Base-by-base conservation (phyloP, 2,329 filamentous ascomycete species). In the Arthrinium phaeospermum region DNA sequence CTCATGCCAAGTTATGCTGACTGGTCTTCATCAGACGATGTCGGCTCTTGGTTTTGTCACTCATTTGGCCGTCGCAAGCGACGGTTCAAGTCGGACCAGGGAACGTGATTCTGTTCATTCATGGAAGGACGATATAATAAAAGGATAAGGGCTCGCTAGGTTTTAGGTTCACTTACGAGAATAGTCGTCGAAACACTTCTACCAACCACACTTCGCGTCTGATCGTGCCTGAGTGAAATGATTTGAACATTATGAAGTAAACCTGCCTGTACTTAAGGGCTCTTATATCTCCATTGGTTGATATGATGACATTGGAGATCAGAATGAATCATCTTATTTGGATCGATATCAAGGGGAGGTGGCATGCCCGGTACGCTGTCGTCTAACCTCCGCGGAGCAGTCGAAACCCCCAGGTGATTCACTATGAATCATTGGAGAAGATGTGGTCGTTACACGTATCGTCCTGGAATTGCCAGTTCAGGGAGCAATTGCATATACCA, bases 41-140 rank as follows among this genome's bases (percentile, higher is more conserved):
- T 64, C 57, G 57, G 34, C 57, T 64, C 57, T 64, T 7, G 6
- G 57, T 10, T 37, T 64, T 64, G 57, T 64, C 57, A 34, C 30
- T 64, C 57, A 64, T 64, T 34, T 64, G 57, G 41, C 57, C 57
- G 57, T 64, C 57, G 19, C 41, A 64, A 64, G 34, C 41, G 57
- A 41, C 57, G 57, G 57, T 41, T 64, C 57, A 64, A 64, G 57
- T 64, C 57, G 30, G 57, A 64, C 57, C 19, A 64, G 57, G 57
- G 57, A 64, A 64, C 57, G 57, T 64, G 57, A 64, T 64, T 64
- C 16, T 14, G 37, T 64, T 64, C 57, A 64, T 41, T 64, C 57
- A 64, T 41, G 30, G 57, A 64, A 64, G 22, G 19, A 34, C 34
- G 4, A 41, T 41, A 24, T 37, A 37, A 34, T 10, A 41, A 13